Base-by-base conservation (phyloP, 1,284 basidiomycete genomes). In the Cryptococcus deneoformans region DNA sequence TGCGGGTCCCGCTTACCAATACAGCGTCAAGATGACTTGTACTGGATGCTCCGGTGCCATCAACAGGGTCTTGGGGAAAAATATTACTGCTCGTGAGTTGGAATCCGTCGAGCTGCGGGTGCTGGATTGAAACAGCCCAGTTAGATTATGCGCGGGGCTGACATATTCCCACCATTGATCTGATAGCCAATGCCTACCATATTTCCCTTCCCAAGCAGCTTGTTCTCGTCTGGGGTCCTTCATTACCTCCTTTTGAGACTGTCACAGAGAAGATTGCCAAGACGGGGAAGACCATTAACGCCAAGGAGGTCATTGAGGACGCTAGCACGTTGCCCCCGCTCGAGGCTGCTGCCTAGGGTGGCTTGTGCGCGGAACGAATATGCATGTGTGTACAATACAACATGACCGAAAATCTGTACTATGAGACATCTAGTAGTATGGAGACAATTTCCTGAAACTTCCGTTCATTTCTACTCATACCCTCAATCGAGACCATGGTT, bases 21-120 rank as follows among this genome's bases (percentile, higher is more conserved):
- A 76, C 62, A 62, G 69, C 37, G 73, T 78, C 61, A 75, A 71
- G 63, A 79, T 79, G 76, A 78, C 77, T 7, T 79, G 77, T 56
- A 61, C 62, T 16, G 74, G 74, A 12, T 78, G 77, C 58, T 75
- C 74, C n/a, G 76, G 77, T 29, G 77, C 77, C 4, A 69, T 78
- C 20, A 70, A 74, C 37, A 58, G 76, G 11, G 77, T 77, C 6
- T 58, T 78, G 45, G 73, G 67, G 56, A 77, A 77, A 69, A 75
- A 75, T 57, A 67, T 77, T 45, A 56, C 54, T 37, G 60, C 67
- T 47, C 77, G 77, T 78, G 58, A 66, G 77, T 72, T 29, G 36
- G 29, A 11, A 52, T 20, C 5, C 29, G 5, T 29, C 5, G 29
- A 29, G 5, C 29, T 29, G 3, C 29, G 29, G 29, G 29, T 29